Conservation (phyloP, 352 stramenopile genomes). For the Phytophthora constricta region DNA sequence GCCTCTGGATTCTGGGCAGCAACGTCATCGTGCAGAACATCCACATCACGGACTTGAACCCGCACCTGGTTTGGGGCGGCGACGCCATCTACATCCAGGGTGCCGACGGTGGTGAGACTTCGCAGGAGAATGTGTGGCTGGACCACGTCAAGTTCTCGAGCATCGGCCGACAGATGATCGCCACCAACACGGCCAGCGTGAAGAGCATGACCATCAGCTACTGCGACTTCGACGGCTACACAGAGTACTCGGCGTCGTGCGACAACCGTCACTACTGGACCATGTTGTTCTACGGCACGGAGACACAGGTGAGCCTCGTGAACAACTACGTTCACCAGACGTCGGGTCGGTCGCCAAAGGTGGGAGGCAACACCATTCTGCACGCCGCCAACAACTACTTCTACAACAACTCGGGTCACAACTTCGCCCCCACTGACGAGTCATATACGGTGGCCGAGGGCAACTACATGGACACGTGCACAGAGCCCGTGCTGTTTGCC, state of each 20-base stretch:
- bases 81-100: conserved; percentile 1
- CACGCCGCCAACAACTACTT: conserved; percentile 24
- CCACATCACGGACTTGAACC: conserved; percentile 1
- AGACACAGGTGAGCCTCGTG: conserved; percentile 1
- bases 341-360: background rate
- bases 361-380: conserved; percentile 9
- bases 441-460: conserved; percentile 8
- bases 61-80: conserved; percentile 1
- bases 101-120: background rate
- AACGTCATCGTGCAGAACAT: conserved; percentile 2
- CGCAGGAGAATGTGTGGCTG: background rate
- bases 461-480: conserved; percentile 20
- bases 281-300: background rate
- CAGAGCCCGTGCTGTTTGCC: background rate
- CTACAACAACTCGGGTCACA: conserved; percentile 22
- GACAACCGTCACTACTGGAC: background rate
- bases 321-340: conserved; percentile 1
- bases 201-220: conserved; percentile 6
- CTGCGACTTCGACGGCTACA: background rate
- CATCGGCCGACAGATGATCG: conserved; percentile 1
- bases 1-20: background rate
- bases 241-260: conserved; percentile 1
- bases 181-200: conserved; percentile 1
- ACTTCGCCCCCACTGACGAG: conserved; percentile 10
- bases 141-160: background rate